Percentiles rank a stretch among this genome's conserved stretches.
Conservation (phyloP, 768 basidiomycete species). For the Vishniacozyma victoriae region DNA sequence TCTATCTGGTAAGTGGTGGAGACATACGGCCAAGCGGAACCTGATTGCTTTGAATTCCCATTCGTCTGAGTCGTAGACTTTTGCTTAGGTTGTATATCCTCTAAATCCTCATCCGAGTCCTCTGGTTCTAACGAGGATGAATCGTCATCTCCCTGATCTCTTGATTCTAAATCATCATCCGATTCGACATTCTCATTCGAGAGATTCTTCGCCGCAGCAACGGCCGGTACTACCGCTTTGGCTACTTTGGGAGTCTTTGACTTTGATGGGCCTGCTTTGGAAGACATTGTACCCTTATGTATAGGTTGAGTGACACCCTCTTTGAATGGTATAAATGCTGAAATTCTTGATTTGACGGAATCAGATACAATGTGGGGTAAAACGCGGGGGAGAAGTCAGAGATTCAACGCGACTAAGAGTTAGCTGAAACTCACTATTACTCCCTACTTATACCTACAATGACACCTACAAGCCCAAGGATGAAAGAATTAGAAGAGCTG, state of each 20-base stretch:
- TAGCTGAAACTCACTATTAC: no score
- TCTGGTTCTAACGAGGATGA: no score
- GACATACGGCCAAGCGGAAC: background rate
- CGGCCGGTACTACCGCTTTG: no score
- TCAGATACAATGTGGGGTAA: no score
- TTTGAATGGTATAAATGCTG: no score
- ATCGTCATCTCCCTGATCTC: constrained; percentile 5
- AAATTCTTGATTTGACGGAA: no score
- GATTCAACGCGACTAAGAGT: no score
- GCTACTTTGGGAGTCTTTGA: no score
- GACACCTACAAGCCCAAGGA: no score
- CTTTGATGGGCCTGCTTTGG: background rate
- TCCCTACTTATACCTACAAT: no score
- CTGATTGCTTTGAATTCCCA: background rate
- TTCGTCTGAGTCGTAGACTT: background rate
- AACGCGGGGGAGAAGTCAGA: no score
- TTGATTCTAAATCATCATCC: background rate
- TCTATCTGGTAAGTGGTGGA: background rate
- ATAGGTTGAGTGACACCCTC: constrained; percentile 12
- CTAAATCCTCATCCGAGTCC: constrained; percentile 25
- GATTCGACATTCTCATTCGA: constrained; percentile 1
- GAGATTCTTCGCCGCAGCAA: no score
- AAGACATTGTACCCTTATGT: background rate
- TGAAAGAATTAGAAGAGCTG: constrained; percentile 21
- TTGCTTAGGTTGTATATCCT: constrained; percentile 18